Conservation (phyloP, 2,329 filamentous ascomycete species). For the Sporothrix brunneoviolacea region DNA sequence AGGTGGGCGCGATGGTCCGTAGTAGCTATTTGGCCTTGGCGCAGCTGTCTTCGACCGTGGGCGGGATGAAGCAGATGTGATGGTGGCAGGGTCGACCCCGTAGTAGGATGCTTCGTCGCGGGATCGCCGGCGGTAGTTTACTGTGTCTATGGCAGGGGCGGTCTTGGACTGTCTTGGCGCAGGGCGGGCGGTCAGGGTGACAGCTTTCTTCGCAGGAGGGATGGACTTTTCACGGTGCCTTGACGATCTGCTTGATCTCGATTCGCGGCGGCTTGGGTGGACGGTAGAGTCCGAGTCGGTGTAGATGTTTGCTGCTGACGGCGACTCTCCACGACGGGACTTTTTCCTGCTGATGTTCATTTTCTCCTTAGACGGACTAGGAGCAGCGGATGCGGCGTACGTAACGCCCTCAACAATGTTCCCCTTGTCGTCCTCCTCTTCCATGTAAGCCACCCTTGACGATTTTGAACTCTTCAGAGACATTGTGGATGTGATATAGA, state of each 20-base stretch:
- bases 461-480: conserved; percentile 25
- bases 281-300: conserved; percentile 40
- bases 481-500: conserved; percentile 31
- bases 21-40: conserved; percentile 31
- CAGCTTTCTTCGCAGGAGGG: conserved; percentile 23
- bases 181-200: conserved; percentile 26
- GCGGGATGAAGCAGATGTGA: conserved; percentile 26
- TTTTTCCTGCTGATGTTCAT: conserved; percentile 47
- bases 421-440: conserved; percentile 46
- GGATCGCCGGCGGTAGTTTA: conserved; percentile 24
- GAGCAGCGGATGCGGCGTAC: conserved; percentile 43
- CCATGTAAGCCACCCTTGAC: conserved; percentile 37
- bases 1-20: conserved; percentile 30
- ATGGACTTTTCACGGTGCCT: conserved; percentile 21
- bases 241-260: conserved; percentile 28
- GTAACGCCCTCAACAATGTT: conserved; percentile 32
- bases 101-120: conserved; percentile 35
- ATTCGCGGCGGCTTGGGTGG: conserved; percentile 29
- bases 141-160: conserved; percentile 23
- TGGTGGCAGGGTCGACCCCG: conserved; percentile 28
- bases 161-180: conserved; percentile 32
- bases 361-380: conserved; percentile 40
- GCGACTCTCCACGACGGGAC: conserved; percentile 32
- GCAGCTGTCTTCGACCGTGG: conserved; percentile 32
- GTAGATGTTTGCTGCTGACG: conserved; percentile 28